Evolutionary conservation across 1,284 basidiomycete species (phyloP), one percentile per base, ranked within the genome.

Genomic region (Cutaneotrichosporon sp.): DNA sequence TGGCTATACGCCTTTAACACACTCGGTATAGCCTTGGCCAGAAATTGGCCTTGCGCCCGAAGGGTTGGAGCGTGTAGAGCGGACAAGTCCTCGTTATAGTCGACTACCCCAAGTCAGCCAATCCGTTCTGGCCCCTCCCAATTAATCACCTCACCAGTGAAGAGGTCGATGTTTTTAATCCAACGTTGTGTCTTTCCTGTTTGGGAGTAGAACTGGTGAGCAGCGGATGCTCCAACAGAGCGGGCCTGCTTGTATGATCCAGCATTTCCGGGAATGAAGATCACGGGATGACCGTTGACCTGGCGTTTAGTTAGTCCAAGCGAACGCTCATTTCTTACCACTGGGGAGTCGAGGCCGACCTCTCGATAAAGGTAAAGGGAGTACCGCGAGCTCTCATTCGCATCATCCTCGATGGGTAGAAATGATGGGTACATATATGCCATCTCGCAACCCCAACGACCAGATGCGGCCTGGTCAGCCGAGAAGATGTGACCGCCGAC

Each of bases 191-290:
- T 1, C 26, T 31, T 24, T 6, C 52, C 22, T 10, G 51, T 55
- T 20, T 72, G 62, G 76, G 78, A 27, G 75, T 77, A 89, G 69
- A 84, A 93, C 61, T 94, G 90, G 49, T 86, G 78, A 0, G 87
- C 79, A 2, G 90, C 87, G 12, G 90, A 92, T 3, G 90, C 91
- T 2, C 93, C 94, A 61, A 98, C 90, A 16, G 91, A 97, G 54
- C 96, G 84, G 19, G 90, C 87, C 79, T 98, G 96, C 57, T 85
- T 86, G 44, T 88, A 94, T 3, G 90, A 93, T 2, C 96, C 96
- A 11, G 96, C 93, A 67, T 97, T 97, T 2, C 96, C 96, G 1
- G 96, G 96, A 19, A 98, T 86, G 75, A 98, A 99, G 25, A 99
- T 79, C 10, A 94, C 90, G 6, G 96, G 94, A 12, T 79, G 68